These are phyloP conservation scores for Poa annua DNA, from an alignment of 176 grass and related monocot species.

Conservation along the genomic window DNA sequence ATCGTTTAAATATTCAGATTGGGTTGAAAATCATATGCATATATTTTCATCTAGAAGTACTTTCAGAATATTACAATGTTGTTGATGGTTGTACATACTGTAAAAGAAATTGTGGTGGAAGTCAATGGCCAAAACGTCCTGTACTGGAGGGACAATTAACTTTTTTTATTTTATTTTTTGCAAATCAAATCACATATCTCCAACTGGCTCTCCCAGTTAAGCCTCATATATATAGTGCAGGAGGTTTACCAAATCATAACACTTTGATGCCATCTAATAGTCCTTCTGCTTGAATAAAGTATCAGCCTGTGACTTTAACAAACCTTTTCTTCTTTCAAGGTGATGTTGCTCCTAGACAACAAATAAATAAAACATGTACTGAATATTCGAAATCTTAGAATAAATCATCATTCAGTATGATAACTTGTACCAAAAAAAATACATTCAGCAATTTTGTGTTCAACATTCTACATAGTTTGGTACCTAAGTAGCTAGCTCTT, in stretches of 20 bases:
- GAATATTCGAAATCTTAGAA: background rate
- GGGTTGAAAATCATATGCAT: no score
- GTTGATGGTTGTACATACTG: background rate
- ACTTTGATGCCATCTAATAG: background rate
- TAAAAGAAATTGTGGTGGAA: background rate
- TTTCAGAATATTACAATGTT: background rate
- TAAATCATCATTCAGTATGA: slow-evolving; percentile 4
- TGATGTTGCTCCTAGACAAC: background rate
- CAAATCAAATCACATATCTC: background rate
- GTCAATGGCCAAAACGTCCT: background rate
- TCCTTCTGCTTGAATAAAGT: slow-evolving; percentile 20
- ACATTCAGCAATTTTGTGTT: background rate
- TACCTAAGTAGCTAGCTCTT: background rate
- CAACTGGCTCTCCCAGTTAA: background rate
- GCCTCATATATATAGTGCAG: background rate
- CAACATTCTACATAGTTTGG: background rate
- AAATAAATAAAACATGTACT: slow-evolving; percentile 5
- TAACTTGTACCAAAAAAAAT: background rate
- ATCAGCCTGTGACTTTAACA: slow-evolving; percentile 17
- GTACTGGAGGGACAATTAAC: background rate
- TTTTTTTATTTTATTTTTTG: background rate
- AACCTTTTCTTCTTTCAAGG: slow-evolving; percentile 4
- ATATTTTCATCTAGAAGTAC: background rate
- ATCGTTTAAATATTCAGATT: no score
- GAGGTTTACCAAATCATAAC: slow-evolving; percentile 31